Evolutionary conservation across 768 basidiomycete genomes (phyloP), one percentile per base, ranked within the genome.

Genomic region (Suillus lakei): DNA sequence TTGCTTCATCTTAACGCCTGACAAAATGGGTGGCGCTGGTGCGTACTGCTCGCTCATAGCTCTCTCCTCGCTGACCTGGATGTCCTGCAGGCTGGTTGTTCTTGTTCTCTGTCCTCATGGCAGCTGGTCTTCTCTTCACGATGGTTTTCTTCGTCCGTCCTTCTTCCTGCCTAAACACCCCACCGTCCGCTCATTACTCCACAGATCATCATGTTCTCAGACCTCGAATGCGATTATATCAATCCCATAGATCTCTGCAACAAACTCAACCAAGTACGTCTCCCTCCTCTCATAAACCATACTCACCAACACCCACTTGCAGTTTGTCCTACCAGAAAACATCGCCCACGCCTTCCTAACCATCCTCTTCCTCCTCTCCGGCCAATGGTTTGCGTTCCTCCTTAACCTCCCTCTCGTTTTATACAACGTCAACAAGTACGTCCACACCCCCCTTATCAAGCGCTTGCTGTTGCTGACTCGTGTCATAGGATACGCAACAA

Each of bases 201-300:
- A 38, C 71, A 99, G 97, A 98, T 99, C 74, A 99, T 99, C 84
- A 99, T 98, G 97, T 99, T 99, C 85, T 98, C 96, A 51, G 98
- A 99, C 82, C 83, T 99, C 76, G 97, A 98, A 82, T 98, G 95
- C 84, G 96, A 98, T 86, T 99, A 98, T 82, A 97, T 99, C 85
- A 99, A 99, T 81, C 98, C 98, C 61, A 99, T 99, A 88, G 98
- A 99, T 80, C 90, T 99, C 44, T 99, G 98, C 82, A 99, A 99
- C 82, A 98, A 98, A 84, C 90, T 99, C 73, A 99, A 99, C 77
- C 93, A 96, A 80, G 97, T 97, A 69, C 54, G 84, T 79, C 5
- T 13, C 48, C 54, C 4, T 18, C n/a, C 10, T 13, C 38, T 10
- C 10, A 39, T 12, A 39, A 21, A n/a, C n/a, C 8, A 2, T 6